These are phyloP conservation scores for Stemphylium lycopersici DNA, from an alignment of 2,329 filamentous ascomycete species.

Conservation along the genomic window DNA sequence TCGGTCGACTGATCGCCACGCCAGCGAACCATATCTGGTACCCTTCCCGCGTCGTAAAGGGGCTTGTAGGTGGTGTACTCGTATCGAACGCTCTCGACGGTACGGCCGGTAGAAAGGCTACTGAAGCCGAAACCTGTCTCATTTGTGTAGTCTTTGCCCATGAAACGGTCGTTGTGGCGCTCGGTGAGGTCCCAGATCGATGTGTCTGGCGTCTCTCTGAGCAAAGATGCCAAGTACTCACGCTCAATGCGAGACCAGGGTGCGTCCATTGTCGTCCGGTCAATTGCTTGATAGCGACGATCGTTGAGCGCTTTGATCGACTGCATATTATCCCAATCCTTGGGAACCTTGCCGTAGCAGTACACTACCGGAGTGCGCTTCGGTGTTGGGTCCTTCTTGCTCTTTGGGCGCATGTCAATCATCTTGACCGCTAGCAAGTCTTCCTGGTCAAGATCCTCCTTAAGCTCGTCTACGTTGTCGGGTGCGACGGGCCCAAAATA, in stretches of 20 bases:
- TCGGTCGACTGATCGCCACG: constrained; percentile 10
- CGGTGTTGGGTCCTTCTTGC: constrained; percentile 18
- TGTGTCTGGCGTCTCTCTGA: constrained; percentile 18
- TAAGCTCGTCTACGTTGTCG: not conserved
- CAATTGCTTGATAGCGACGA: constrained; percentile 31
- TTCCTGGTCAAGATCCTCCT: constrained; percentile 26
- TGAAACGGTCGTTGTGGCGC: constrained; percentile 31
- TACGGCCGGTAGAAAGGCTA: constrained; percentile 24
- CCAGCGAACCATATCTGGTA: constrained; percentile 11
- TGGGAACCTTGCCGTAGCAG: constrained; percentile 23
- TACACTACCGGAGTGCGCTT: constrained; percentile 23
- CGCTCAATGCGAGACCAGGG: constrained; percentile 29
- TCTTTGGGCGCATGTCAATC: constrained; percentile 38
- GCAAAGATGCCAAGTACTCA: constrained; percentile 22
- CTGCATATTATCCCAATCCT: constrained; percentile 31
- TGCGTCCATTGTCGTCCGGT: constrained; percentile 24
- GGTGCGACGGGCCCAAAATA: constrained; percentile 16
- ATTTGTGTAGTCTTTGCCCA: constrained; percentile 14
- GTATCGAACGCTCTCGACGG: constrained; percentile 34
- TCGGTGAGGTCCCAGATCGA: constrained; percentile 37
- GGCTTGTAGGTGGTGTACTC: constrained; percentile 35
- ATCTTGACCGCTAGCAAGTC: constrained; percentile 26
- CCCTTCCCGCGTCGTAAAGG: constrained; percentile 26
- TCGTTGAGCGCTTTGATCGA: constrained; percentile 37
- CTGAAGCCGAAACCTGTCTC: constrained; percentile 14